Base-by-base conservation (phyloP, 1,139 yeast species). In the Kodamaea derodonti region DNA sequence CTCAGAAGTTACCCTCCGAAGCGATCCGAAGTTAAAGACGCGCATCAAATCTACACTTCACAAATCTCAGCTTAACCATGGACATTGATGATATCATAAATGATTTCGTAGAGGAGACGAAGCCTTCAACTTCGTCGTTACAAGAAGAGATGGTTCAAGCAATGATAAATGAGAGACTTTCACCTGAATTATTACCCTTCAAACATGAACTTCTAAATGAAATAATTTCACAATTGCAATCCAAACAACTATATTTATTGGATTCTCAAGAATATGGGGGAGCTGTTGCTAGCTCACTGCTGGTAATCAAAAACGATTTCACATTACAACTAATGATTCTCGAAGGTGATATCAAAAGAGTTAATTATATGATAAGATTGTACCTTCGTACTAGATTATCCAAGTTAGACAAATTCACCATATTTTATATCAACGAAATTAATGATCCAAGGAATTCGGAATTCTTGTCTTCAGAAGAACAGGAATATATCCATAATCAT, bases 281-380 rank as follows among this genome's bases (percentile, higher is more conserved):
- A 40, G 48, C 59, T 31, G 67, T 69, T 38, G 60, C 62, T 2
- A n/a, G n/a, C n/a, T 63, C 58, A 13, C 47, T 64, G 2, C 73
- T 73, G 1, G 53, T 68, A 2, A 54, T 69, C 8, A 53, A 61
- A n/a, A 65, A 69, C 29, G 92, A 84, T 48, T 82, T 83, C 55
- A 90, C 90, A 54, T 62, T 92, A 37, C 83, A 84, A 40, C 65
- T 90, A 29, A 77, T 92, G 68, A 75, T 94, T 14, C 80, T 90
- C 42, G 98, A 92, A 54, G 84, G 95, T 3, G 98, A 92, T 49
- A 71, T 92, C 18, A 98, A 92, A 51, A 65, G 98, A 38, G 75
- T 87, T 32, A 87, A 84, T 49, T 92, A 82, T 53, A 61, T 92
- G 29, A 68, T 90, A 14, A 66, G 97, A 36, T 74, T 88, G 17